phyloP scores from a whole-genome alignment of 2,329 filamentous ascomycete species.

The Fonsecaea monophora region DNA sequence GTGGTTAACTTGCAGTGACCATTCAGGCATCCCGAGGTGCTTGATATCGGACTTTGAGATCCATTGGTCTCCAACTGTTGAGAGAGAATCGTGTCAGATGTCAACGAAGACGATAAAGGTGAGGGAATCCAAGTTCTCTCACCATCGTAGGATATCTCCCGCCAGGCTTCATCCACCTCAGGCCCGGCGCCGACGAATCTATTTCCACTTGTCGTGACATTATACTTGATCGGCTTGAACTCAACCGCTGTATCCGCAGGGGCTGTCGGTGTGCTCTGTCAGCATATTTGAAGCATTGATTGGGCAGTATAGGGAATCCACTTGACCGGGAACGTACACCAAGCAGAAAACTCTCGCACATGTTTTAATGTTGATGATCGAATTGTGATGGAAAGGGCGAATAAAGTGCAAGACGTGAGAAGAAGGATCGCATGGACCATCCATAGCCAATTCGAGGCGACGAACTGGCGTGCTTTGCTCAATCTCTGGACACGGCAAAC shows the following conservation, averaged over 20 bases:
- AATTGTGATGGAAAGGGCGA: slow-evolving; percentile 21
- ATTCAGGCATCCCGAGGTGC: slow-evolving; percentile 59
- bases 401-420: slow-evolving; percentile 19
- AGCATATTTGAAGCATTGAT: slow-evolving; percentile 28
- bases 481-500: neutral
- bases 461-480: neutral
- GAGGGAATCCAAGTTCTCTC: neutral
- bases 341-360: slow-evolving; percentile 54
- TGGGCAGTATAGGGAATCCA: neutral
- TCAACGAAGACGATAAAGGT: neutral
- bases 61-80: slow-evolving; percentile 63
- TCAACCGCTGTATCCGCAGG: slow-evolving; percentile 57
- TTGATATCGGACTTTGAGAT: slow-evolving; percentile 62
- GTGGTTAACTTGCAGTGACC: slow-evolving; percentile 63
- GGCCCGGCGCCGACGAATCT: slow-evolving; percentile 63
- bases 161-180: slow-evolving; percentile 65
- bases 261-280: slow-evolving; percentile 34
- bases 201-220: slow-evolving; percentile 51
- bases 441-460: slow-evolving; percentile 31
- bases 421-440: slow-evolving; percentile 26
- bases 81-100: neutral
- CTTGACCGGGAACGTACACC: slow-evolving; percentile 47
- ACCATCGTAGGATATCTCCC: slow-evolving; percentile 59
- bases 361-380: slow-evolving; percentile 41
- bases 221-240: slow-evolving; percentile 60